These are phyloP conservation scores for Phytophthora pinifolia DNA, from an alignment of 352 stramenopile species.

Conservation along the genomic window DNA sequence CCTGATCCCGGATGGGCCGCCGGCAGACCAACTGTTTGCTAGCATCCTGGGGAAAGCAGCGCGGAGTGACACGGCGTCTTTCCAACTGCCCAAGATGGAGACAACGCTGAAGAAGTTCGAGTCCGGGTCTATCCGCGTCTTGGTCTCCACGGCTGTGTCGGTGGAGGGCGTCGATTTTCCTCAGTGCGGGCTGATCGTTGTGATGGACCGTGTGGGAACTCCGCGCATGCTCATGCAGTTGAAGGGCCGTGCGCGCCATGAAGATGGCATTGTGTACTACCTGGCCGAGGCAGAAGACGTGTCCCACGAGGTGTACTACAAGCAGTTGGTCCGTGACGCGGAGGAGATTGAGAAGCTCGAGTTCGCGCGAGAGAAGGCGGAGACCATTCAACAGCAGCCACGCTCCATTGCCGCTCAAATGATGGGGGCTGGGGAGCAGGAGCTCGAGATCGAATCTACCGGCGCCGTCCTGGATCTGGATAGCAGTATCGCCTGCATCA, in stretches of 20 bases:
- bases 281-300: conserved; percentile 55
- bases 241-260: conserved; percentile 67
- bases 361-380: conserved; percentile 64
- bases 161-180: conserved; percentile 83
- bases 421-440: conserved; percentile 33
- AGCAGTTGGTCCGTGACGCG: conserved; percentile 42
- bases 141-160: conserved; percentile 80
- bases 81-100: conserved; percentile 59
- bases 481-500: conserved; percentile 68
- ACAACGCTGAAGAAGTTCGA: conserved; percentile 59
- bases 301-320: conserved; percentile 47
- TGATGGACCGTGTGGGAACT: conserved; percentile 55
- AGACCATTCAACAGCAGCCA: conserved; percentile 58
- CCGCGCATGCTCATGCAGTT: conserved; percentile 74
- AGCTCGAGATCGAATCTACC: conserved; percentile 48
- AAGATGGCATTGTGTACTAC: conserved; percentile 80
- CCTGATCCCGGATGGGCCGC: conserved; percentile 6
- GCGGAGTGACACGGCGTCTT: conserved; percentile 58
- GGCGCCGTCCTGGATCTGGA: conserved; percentile 75
- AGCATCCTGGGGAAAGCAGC: conserved; percentile 65
- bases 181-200: conserved; percentile 64
- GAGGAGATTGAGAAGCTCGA: conserved; percentile 63
- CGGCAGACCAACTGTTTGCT: conserved; percentile 36
- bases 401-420: conserved; percentile 50
- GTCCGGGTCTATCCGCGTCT: conserved; percentile 45